A percentile compares a stretch with the other conserved stretches of the same genome.
Conservation (phyloP, 169 alveolate genomes). For the Fabrea salina region DNA sequence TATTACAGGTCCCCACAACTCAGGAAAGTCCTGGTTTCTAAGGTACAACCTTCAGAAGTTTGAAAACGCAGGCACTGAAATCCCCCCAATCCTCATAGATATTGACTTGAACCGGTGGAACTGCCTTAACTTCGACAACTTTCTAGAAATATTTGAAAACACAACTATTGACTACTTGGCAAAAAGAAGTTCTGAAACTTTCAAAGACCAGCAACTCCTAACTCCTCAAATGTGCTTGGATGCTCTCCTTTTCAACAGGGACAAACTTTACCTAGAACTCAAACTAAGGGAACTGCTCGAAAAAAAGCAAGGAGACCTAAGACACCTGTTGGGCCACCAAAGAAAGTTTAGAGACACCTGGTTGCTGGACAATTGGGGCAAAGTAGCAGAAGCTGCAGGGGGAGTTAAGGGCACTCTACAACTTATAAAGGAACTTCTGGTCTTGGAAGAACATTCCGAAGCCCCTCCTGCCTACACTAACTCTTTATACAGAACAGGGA, state of each 20-base stretch:
- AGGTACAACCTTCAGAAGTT: conserved; percentile 38
- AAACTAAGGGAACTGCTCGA: conserved; percentile 30
- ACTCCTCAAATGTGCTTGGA: conserved; percentile 19
- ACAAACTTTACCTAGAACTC: conserved; percentile 31
- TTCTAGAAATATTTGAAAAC: conserved; percentile 41
- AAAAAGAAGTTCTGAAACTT: not conserved
- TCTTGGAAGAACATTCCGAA: not conserved
- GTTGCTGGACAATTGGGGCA: not conserved
- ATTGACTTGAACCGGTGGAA: conserved; percentile 24
- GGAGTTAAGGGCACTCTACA: not conserved
- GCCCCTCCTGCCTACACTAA: not conserved
- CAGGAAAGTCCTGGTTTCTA: conserved; percentile 54
- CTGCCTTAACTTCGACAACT: conserved; percentile 40
- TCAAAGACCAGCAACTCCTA: not conserved
- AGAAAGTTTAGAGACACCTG: not conserved
- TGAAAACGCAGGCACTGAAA: not conserved
- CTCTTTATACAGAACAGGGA: conserved; percentile 41
- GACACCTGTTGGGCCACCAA: not conserved
- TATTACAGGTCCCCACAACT: conserved; percentile 45
- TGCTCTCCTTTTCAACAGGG: conserved; percentile 25
- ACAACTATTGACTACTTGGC: conserved; percentile 28
- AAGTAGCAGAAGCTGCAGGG: not conserved
- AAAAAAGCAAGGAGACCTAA: not conserved
- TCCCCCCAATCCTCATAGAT: conserved; percentile 23
- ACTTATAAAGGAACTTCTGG: not conserved